A percentile compares a stretch with the other conserved stretches of the same genome.
Evolutionary conservation across 768 basidiomycete species (phyloP).

Genomic region (Lactifluus echinatus): DNA sequence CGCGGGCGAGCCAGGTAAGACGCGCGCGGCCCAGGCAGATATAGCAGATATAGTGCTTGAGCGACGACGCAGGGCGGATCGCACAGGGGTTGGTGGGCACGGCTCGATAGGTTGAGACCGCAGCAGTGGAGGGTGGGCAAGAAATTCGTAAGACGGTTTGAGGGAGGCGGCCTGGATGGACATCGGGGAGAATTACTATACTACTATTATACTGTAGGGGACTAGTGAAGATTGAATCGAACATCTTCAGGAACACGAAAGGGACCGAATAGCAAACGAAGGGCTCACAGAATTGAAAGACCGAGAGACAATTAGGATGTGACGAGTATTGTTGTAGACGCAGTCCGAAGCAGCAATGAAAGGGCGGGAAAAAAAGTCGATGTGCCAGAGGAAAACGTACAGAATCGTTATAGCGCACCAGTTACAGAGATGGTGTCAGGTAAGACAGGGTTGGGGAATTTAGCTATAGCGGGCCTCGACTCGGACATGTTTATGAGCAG

Average conservation of each 20-base stretch:
- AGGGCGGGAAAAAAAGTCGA: neutral
- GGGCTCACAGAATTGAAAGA: neutral
- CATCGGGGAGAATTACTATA: conserved; percentile 6
- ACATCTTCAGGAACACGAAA: no score
- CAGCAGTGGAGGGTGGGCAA: conserved; percentile 26
- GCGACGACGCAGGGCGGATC: conserved; percentile 16
- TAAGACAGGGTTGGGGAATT: no score
- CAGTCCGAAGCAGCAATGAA: neutral
- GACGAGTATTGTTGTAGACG: neutral
- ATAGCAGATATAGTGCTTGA: conserved; percentile 45
- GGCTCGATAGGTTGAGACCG: conserved; percentile 26
- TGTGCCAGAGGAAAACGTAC: neutral
- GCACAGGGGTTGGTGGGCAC: conserved; percentile 23
- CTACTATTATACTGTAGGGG: conserved; percentile 2
- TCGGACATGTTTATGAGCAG: no score
- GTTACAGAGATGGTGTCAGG: no score
- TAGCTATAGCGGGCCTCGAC: no score
- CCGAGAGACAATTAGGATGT: conserved; percentile 9
- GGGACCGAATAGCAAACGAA: neutral
- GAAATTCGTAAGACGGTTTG: conserved; percentile 24
- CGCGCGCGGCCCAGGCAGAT: conserved; percentile 51
- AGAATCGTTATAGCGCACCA: neutral
- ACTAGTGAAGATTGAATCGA: neutral
- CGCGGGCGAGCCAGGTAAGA: conserved; percentile 61
- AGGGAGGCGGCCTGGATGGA: neutral